A percentile compares a stretch with the other conserved stretches of the same genome.
phyloP scores from a whole-genome alignment of 352 stramenopile genomes.

The Globisporangium cederbergense region DNA sequence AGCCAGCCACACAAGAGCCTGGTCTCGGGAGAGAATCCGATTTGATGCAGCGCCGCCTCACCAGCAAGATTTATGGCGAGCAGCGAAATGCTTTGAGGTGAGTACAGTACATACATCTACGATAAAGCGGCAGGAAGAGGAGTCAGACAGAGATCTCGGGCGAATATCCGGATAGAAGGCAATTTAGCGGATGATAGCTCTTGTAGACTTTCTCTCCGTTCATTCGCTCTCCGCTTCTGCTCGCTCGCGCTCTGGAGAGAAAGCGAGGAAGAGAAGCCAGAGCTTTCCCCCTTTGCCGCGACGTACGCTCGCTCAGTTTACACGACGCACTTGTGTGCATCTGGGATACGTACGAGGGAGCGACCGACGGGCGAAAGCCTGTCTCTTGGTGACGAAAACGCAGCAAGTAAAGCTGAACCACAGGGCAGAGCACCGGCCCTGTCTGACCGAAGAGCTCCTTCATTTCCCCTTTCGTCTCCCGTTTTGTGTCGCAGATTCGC shows the following conservation, averaged over 20 bases:
- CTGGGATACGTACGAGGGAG: not conserved
- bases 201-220: too few species aligned
- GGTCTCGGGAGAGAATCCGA: slow-evolving; percentile 5
- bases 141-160: too few species aligned
- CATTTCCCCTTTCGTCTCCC: not conserved
- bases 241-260: not conserved
- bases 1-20: not conserved
- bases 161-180: too few species aligned
- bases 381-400: slow-evolving; percentile 6
- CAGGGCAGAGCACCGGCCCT: not conserved
- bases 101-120: too few species aligned
- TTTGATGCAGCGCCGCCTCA: not conserved
- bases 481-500: not conserved
- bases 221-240: not conserved
- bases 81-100: not conserved
- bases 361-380: not conserved
- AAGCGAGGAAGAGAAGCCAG: too few species aligned
- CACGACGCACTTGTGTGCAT: not conserved
- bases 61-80: not conserved
- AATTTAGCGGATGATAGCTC: too few species aligned
- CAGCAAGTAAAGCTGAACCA: slow-evolving; percentile 1
- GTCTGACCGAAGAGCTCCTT: not conserved
- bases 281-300: too few species aligned
- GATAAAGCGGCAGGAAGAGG: too few species aligned
- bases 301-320: not conserved